Evolutionary conservation across 2,329 filamentous ascomycete genomes (phyloP), one percentile per base, ranked within the genome.

Genomic region (Apiospora koreana): DNA sequence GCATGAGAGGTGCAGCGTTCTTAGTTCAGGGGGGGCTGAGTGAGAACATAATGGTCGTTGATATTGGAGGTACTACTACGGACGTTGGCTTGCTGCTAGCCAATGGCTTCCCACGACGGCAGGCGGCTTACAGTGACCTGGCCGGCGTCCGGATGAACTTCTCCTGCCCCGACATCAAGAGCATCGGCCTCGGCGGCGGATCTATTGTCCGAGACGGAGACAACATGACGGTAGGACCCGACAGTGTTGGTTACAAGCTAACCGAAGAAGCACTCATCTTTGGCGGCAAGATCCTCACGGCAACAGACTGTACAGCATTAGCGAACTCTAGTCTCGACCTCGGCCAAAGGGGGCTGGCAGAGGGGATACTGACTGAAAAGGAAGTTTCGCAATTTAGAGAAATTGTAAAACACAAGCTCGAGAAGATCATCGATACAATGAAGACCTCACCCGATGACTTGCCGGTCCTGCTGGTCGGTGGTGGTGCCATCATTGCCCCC

Each of bases 21-120:
- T 79, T 93, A 14, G 81, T 83, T 0, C 80, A 83, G 48, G 76
- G 77, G 1, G 71, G 76, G 28, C 68, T 75, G 18, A 73, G 78
- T 2, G 79, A 84, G 69, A 79, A 81, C 0, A 79, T 85, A 73
- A 87, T 92, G 81, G 89, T 92, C 0, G 86, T 92, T 1, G 90
- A 92, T 74, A 87, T 92, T 68, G 90, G 90, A 0, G 90, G 90
- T 2, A 92, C 90, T 0, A 92, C 90, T 0, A 87, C 89, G 0
- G 90, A 92, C 73, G 87, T 91, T 14, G 89, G 90, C 0, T 78
- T 91, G 0, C 77, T 92, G 3, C 83, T 89, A 8, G 83, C 86
- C 0, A 91, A 87, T 66, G 90, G 90, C 0, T 90, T 92, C 67
- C 91, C 90, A 0, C 83, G 89, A 42, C 88, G 91, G 76, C 86